phyloP scores from a whole-genome alignment of 2,329 filamentous ascomycete genomes.

The Stachybotrys elegans region DNA sequence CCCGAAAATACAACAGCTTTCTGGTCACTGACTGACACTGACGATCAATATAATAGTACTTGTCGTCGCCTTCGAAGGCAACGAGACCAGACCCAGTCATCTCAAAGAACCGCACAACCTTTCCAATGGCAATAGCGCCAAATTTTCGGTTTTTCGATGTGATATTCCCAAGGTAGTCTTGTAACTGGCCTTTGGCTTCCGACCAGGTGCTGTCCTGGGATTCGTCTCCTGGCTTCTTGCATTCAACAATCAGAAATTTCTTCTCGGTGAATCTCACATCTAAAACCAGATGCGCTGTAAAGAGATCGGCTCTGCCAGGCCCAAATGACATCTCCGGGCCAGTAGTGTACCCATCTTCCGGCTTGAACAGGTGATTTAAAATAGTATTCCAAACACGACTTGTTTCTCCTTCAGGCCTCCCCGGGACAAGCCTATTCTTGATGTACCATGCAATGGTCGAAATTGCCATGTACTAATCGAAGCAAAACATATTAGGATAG shows the following conservation, averaged over 20 bases:
- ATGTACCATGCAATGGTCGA: constrained; percentile 4
- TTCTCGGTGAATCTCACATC: neutral
- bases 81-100: neutral
- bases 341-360: neutral
- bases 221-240: neutral
- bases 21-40: neutral
- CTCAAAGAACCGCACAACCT: neutral
- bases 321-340: neutral
- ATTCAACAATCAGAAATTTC: neutral
- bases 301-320: neutral
- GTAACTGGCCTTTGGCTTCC: neutral
- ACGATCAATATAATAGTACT: neutral
- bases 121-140: neutral
- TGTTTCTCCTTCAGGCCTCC: neutral
- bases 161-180: neutral
- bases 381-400: neutral
- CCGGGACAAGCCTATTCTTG: neutral
- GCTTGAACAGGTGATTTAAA: neutral
- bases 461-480: constrained; percentile 1
- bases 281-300: neutral
- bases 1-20: neutral
- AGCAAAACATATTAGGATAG: too few species aligned
- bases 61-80: neutral
- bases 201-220: neutral
- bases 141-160: neutral